Evolutionary conservation across 768 basidiomycete genomes (phyloP).

Genomic region (Roridomyces roridus): DNA sequence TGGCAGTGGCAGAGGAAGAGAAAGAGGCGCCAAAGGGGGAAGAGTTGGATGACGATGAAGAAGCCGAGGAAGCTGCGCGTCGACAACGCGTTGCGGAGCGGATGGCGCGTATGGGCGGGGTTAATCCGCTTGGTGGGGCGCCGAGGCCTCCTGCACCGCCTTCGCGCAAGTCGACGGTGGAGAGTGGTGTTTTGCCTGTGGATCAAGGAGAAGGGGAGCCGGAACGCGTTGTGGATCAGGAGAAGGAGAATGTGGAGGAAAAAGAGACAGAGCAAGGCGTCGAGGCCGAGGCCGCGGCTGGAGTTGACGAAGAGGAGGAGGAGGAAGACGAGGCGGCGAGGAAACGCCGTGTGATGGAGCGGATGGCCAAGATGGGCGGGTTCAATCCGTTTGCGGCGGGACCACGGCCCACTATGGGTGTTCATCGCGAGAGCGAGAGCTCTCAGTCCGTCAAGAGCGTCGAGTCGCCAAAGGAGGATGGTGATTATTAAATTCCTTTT

Average conservation of each 20-base stretch:
- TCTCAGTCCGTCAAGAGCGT: slow-evolving; percentile 12
- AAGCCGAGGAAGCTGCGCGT: slow-evolving; percentile 49
- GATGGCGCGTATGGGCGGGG: slow-evolving; percentile 69
- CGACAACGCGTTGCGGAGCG: slow-evolving; percentile 51
- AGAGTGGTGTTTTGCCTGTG: neutral
- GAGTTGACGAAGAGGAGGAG: slow-evolving; percentile 14
- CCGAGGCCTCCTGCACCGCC: slow-evolving; percentile 34
- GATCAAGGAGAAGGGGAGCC: slow-evolving; percentile 12
- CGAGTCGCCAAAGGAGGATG: slow-evolving; percentile 25
- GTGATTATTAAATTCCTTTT: slow-evolving; percentile 48
- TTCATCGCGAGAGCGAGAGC: slow-evolving; percentile 18
- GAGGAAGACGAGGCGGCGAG: slow-evolving; percentile 61
- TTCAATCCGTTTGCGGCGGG: slow-evolving; percentile 58
- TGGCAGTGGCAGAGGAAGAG: neutral
- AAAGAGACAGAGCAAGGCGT: neutral
- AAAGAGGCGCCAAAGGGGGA: neutral
- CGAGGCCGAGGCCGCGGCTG: neutral
- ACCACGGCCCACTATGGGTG: slow-evolving; percentile 25
- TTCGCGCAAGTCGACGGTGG: slow-evolving; percentile 24
- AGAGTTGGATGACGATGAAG: slow-evolving; percentile 32
- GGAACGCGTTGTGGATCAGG: too few relatives aligned
- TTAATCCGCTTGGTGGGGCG: slow-evolving; percentile 61
- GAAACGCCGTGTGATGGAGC: slow-evolving; percentile 63
- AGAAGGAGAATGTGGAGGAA: neutral
- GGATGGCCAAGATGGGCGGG: slow-evolving; percentile 57